Evolutionary conservation across 805 yeast species (phyloP).

Genomic region (Hyphopichia homilentoma): DNA sequence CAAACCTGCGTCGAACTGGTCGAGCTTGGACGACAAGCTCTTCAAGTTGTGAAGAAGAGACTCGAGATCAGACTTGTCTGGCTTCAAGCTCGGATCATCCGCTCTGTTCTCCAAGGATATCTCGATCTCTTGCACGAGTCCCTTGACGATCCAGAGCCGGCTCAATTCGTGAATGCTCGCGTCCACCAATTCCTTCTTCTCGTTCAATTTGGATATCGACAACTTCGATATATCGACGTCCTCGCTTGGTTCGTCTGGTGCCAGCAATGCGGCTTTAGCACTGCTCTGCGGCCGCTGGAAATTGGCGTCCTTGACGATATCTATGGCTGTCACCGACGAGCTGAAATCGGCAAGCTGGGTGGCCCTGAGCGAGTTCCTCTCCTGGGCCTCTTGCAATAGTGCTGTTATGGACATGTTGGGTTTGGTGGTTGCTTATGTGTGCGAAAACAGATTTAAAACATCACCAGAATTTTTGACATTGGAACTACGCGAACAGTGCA

Average conservation of each 20-base stretch:
- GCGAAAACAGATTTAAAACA: background rate
- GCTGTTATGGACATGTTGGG: slow-evolving; percentile 1
- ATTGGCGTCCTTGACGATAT: slow-evolving; percentile 15
- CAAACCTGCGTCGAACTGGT: slow-evolving; percentile 9
- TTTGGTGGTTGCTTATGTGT: background rate
- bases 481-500: no score
- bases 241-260: no score
- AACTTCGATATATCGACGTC: slow-evolving; percentile 2
- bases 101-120: slow-evolving; percentile 10
- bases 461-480: no score
- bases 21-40: slow-evolving; percentile 13
- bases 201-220: slow-evolving; percentile 11
- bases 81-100: slow-evolving; percentile 4
- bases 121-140: slow-evolving; percentile 20
- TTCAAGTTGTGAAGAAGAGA: slow-evolving; percentile 13
- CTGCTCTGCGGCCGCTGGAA: no score
- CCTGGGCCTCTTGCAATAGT: background rate
- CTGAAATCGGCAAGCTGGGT: slow-evolving; percentile 4
- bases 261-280: no score
- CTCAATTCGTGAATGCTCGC: slow-evolving; percentile 13
- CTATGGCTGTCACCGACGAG: slow-evolving; percentile 9
- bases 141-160: slow-evolving; percentile 24
- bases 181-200: slow-evolving; percentile 8
- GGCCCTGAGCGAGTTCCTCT: no score
- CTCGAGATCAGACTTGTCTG: slow-evolving; percentile 16